Evolutionary conservation across 768 basidiomycete genomes (phyloP).

Genomic region (Lactarius tabidus): DNA sequence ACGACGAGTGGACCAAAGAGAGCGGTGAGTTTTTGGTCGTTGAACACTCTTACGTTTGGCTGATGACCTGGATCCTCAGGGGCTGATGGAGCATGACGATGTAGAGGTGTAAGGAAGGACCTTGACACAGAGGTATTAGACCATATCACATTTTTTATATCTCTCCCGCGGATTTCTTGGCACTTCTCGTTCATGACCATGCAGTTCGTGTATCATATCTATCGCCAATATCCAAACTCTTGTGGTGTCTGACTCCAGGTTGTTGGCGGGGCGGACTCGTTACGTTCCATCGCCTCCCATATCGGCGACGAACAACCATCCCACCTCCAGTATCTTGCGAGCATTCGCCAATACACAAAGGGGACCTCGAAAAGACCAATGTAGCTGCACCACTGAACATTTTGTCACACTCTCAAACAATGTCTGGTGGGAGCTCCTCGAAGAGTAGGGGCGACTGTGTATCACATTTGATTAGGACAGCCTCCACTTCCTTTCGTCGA

Average conservation of each 20-base stretch:
- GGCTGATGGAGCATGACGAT: conserved; percentile 21
- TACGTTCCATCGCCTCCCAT: conserved; percentile 76
- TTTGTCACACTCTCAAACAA: conserved; percentile 53
- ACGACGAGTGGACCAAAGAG: conserved; percentile 82
- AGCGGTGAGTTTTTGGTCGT: conserved; percentile 49
- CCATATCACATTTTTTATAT: conserved; percentile 15
- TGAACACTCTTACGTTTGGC: neutral
- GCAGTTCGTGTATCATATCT: conserved; percentile 15
- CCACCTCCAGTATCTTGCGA: conserved; percentile 58
- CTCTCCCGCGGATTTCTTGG: conserved; percentile 1
- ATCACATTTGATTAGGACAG: conserved; percentile 43
- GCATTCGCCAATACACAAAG: conserved; percentile 56
- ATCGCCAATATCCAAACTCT: neutral
- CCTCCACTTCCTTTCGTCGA: no score
- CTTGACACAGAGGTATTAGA: conserved; percentile 5
- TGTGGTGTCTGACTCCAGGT: conserved; percentile 2
- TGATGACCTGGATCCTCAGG: conserved; percentile 10
- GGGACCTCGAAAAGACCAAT: conserved; percentile 83
- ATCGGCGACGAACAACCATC: conserved; percentile 70
- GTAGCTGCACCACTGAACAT: conserved; percentile 82
- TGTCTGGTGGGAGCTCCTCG: conserved; percentile 26
- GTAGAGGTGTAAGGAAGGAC: conserved; percentile 3
- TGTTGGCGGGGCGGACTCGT: conserved; percentile 42
- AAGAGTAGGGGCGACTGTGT: conserved; percentile 36
- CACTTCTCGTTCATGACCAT: conserved; percentile 2